Conservation (phyloP, 2,329 filamentous ascomycete genomes). For the Coccinonectria pachysandricola region DNA sequence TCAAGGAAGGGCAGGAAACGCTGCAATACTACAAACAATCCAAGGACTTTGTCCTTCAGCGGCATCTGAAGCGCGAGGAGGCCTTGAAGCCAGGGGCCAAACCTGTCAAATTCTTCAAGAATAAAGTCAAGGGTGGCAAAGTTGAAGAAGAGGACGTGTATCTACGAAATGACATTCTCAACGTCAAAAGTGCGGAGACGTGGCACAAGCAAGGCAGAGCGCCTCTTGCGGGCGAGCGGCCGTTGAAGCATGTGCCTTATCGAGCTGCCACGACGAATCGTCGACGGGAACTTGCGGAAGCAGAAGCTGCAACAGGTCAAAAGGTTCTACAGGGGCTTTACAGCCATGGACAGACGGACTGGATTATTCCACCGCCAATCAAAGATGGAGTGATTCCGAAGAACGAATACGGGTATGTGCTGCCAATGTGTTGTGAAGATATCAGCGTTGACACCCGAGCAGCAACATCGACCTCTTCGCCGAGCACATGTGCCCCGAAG, state of each 20-base stretch:
- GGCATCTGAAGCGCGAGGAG: constrained; percentile 86
- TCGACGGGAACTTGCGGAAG: constrained; percentile 80
- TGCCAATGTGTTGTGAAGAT: background rate
- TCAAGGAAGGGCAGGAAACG: constrained; percentile 68
- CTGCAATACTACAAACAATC: constrained; percentile 83
- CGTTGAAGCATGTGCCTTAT: constrained; percentile 80
- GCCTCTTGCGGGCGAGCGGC: constrained; percentile 57
- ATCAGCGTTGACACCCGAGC: constrained; percentile 10
- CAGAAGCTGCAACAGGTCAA: constrained; percentile 65
- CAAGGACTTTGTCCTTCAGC: constrained; percentile 71
- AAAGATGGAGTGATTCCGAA: constrained; percentile 79
- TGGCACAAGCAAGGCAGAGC: constrained; percentile 96
- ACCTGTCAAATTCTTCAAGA: constrained; percentile 64
- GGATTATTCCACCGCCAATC: constrained; percentile 87
- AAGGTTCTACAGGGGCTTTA: constrained; percentile 84
- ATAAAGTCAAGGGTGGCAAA: constrained; percentile 63
- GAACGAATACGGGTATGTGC: constrained; percentile 65
- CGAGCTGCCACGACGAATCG: constrained; percentile 83
- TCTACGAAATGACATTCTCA: constrained; percentile 65
- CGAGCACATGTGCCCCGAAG: constrained; percentile 78
- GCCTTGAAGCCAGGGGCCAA: constrained; percentile 61
- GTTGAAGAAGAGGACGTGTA: constrained; percentile 72
- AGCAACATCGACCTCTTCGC: constrained; percentile 91
- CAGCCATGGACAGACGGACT: constrained; percentile 76
- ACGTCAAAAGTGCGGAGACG: constrained; percentile 84